A percentile compares a stretch with the other conserved stretches of the same genome.
Conservation (phyloP, 768 basidiomycete species). For the Tricholomella constricta region DNA sequence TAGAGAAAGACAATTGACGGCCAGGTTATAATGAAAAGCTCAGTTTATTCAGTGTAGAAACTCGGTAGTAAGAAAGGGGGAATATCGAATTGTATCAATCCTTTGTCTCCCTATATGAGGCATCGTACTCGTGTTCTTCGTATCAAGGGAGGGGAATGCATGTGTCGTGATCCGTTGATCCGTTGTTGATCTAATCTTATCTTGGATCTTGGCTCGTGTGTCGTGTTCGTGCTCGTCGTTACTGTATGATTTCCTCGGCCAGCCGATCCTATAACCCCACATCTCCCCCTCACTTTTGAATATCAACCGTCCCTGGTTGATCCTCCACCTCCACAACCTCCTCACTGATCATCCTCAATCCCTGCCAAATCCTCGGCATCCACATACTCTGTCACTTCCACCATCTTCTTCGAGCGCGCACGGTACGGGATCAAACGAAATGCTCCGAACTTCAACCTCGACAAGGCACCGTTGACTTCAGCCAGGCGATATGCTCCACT, state of each 20-base stretch:
- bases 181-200: too few relatives aligned
- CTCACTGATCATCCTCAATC: not conserved
- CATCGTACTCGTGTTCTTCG: too few relatives aligned
- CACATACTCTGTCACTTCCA: not conserved
- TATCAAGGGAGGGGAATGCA: too few relatives aligned
- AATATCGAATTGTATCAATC: too few relatives aligned
- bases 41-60: too few relatives aligned
- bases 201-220: too few relatives aligned
- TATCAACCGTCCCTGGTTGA: not conserved
- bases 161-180: too few relatives aligned
- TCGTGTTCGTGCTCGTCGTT: not conserved
- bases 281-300: constrained; percentile 17
- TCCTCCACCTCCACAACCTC: not conserved
- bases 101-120: too few relatives aligned
- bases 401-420: not conserved
- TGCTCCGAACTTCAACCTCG: constrained; percentile 2
- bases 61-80: too few relatives aligned
- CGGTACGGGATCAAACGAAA: constrained; percentile 13
- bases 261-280: not conserved
- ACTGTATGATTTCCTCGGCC: not conserved
- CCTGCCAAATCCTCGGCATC: not conserved
- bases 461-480: constrained; percentile 10
- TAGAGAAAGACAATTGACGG: too few relatives aligned
- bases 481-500: not conserved
- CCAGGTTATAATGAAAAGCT: too few relatives aligned